These are phyloP conservation scores for Phoma sp. DNA, from an alignment of 2,329 filamentous ascomycete genomes.

Conservation along the genomic window DNA sequence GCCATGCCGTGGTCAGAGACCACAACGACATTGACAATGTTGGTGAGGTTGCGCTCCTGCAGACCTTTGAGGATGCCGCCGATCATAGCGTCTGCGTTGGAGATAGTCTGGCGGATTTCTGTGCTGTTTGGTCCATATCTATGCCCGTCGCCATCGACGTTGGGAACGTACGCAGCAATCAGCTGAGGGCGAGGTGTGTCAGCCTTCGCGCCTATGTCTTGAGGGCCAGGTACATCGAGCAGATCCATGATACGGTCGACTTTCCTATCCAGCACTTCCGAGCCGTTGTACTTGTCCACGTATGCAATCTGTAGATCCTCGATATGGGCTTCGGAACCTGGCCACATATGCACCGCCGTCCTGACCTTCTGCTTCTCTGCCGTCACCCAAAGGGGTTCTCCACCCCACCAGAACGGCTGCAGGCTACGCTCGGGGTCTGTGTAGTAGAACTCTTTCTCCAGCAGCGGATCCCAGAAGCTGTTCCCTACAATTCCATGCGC, in stretches of 20 bases:
- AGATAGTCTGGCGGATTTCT: constrained; percentile 80
- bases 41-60: constrained; percentile 79
- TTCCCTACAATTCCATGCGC: constrained; percentile 93
- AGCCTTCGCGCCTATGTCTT: constrained; percentile 60
- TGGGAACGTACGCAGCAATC: constrained; percentile 92
- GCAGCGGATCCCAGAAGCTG: constrained; percentile 85
- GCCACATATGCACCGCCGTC: constrained; percentile 97
- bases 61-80: constrained; percentile 77
- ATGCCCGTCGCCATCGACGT: constrained; percentile 88
- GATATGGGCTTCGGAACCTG: constrained; percentile 89
- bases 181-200: constrained; percentile 76
- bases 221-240: constrained; percentile 79
- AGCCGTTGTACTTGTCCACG: constrained; percentile 82
- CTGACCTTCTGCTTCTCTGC: constrained; percentile 82
- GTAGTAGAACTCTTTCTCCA: constrained; percentile 84
- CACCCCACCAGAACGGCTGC: constrained; percentile 91
- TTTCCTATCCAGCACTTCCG: constrained; percentile 76
- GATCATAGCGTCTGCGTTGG: constrained; percentile 82
- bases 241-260: constrained; percentile 80
- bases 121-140: constrained; percentile 93
- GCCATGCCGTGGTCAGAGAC: constrained; percentile 99
- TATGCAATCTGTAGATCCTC: constrained; percentile 76
- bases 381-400: constrained; percentile 92
- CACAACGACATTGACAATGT: constrained; percentile 92
- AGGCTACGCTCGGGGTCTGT: constrained; percentile 78